A percentile compares a stretch with the other conserved stretches of the same genome.
phyloP scores from a whole-genome alignment of 768 basidiomycete species.

The Suillus subalutaceus region DNA sequence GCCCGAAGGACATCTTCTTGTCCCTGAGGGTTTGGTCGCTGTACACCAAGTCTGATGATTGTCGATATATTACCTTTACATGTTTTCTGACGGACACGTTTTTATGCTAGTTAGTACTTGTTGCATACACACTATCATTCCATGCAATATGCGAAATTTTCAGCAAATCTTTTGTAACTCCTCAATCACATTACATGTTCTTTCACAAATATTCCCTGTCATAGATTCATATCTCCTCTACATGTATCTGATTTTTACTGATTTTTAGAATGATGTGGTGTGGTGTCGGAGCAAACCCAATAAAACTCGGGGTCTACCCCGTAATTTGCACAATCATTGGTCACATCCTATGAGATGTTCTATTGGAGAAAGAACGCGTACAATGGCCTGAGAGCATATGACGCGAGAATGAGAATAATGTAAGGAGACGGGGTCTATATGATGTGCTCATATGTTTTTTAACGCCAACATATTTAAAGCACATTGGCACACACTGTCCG shows the following conservation, averaged over 20 bases:
- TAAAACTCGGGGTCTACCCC: neutral
- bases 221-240: neutral
- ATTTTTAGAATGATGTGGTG: neutral
- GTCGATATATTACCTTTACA: neutral
- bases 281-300: neutral
- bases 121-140: neutral
- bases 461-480: no score
- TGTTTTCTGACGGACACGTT: neutral
- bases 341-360: no score
- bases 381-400: no score
- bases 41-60: neutral
- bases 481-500: no score
- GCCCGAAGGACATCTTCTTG: neutral
- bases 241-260: neutral
- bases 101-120: neutral
- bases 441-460: no score
- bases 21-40: neutral
- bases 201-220: neutral
- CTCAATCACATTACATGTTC: neutral
- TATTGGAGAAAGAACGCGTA: no score
- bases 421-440: no score
- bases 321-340: no score
- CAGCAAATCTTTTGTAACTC: neutral
- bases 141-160: no score
- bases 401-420: no score